These are phyloP conservation scores for Xylariaceae sp. DNA, from an alignment of 2,329 filamentous ascomycete genomes.

Conservation along the genomic window DNA sequence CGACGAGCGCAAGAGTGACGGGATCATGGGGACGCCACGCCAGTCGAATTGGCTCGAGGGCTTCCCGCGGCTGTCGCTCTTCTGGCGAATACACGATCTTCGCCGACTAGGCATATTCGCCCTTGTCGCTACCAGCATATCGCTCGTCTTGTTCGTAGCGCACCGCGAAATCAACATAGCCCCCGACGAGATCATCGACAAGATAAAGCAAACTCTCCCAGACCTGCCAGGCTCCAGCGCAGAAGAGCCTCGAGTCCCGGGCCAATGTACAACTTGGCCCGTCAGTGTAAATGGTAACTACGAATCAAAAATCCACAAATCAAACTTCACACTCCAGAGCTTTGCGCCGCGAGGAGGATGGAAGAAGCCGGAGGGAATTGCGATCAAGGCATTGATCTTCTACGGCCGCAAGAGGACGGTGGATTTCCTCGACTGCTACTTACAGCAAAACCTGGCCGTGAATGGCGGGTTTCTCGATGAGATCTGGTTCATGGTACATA, in stretches of 20 bases:
- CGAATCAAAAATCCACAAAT: not conserved
- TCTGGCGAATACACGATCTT: constrained; percentile 28
- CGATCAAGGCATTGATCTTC: constrained; percentile 54
- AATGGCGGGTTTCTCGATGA: constrained; percentile 54
- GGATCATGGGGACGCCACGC: constrained; percentile 10
- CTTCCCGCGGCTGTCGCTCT: constrained; percentile 24
- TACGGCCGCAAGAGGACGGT: constrained; percentile 53
- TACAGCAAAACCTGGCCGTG: constrained; percentile 50
- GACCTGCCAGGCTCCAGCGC: not conserved
- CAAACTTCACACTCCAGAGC: constrained; percentile 28
- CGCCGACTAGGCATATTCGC: constrained; percentile 30
- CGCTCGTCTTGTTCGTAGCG: constrained; percentile 33
- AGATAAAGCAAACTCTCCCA: not conserved
- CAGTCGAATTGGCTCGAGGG: constrained; percentile 26
- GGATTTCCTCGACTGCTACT: constrained; percentile 55
- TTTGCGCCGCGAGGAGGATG: constrained; percentile 37
- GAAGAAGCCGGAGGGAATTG: constrained; percentile 40
- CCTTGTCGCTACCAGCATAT: constrained; percentile 25
- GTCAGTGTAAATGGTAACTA: constrained; percentile 30
- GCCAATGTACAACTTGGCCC: constrained; percentile 41
- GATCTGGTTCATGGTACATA: constrained; percentile 53
- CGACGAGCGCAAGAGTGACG: not conserved
- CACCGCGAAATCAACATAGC: constrained; percentile 30
- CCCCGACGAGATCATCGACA: constrained; percentile 6
- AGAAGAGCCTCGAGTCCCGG: constrained; percentile 9